These are phyloP conservation scores for Fraxinus floribunda DNA, from an alignment of 305 asterid species.

Conservation along the genomic window DNA sequence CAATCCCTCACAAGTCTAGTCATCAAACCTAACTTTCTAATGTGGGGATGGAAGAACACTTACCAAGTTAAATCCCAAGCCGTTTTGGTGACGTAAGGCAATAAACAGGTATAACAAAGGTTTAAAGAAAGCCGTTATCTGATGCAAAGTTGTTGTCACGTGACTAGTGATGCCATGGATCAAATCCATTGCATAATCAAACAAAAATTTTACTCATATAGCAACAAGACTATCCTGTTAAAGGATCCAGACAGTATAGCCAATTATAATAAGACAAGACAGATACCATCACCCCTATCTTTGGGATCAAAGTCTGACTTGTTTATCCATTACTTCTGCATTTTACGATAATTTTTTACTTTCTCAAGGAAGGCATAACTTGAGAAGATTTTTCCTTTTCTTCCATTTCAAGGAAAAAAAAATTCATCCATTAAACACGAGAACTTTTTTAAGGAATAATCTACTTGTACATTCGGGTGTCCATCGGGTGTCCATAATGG, in stretches of 20 bases:
- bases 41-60: neutral
- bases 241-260: neutral
- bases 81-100: neutral
- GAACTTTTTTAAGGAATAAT: neutral
- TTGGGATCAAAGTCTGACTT: neutral
- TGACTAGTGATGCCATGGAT: neutral
- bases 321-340: neutral
- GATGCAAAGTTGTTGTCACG: neutral
- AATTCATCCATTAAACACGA: neutral
- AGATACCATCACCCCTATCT: neutral
- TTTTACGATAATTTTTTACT: neutral
- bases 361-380: neutral
- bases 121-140: neutral
- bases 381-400: neutral
- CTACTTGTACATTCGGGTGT: too few species aligned
- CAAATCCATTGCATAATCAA: neutral
- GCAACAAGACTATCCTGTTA: neutral
- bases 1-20: neutral
- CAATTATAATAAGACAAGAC: neutral
- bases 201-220: neutral
- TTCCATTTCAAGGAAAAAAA: neutral
- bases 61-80: neutral
- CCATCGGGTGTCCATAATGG: too few species aligned
- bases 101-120: neutral
- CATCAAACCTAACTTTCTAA: neutral